These are phyloP conservation scores for button mushroom (Agaricus bisporus) DNA, from an alignment of 768 basidiomycete species.

Conservation along the genomic window DNA sequence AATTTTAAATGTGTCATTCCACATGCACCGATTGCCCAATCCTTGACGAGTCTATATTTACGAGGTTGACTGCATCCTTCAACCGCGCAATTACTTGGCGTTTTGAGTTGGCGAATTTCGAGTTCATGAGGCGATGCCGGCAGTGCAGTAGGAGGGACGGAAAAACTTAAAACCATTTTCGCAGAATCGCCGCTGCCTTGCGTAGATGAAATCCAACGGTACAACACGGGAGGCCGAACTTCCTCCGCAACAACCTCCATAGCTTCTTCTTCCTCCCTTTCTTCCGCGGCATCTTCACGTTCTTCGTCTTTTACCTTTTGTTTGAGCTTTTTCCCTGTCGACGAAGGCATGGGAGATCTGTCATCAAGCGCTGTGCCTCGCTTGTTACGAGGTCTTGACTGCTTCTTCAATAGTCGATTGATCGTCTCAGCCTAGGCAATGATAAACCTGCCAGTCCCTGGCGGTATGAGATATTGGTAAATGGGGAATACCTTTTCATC, in stretches of 20 bases:
- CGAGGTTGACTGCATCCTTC: constrained; percentile 47
- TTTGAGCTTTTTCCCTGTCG: constrained; percentile 28
- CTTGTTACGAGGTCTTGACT: constrained; percentile 60
- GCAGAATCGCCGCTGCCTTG: constrained; percentile 13
- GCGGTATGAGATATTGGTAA: not conserved
- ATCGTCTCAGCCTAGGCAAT: constrained; percentile 71
- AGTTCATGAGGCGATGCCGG: not conserved
- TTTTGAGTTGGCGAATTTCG: constrained; percentile 12
- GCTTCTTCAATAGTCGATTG: constrained; percentile 83
- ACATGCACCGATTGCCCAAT: constrained; percentile 61
- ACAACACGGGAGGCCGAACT: constrained; percentile 44
- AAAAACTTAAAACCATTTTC: constrained; percentile 10
- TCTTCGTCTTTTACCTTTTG: constrained; percentile 34
- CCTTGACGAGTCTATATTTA: constrained; percentile 62
- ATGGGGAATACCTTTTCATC: constrained; percentile 63
- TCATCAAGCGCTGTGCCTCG: constrained; percentile 50
- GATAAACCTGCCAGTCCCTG: not conserved
- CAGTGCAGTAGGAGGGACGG: constrained; percentile 11
- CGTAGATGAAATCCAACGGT: constrained; percentile 66
- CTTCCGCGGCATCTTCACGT: constrained; percentile 26
- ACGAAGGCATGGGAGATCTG: constrained; percentile 25
- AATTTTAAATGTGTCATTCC: constrained; percentile 60
- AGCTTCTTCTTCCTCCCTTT: constrained; percentile 28
- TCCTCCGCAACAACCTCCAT: constrained; percentile 23
- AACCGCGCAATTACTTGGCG: constrained; percentile 42